Conservation (phyloP, 805 yeast species). For the Millerago galiae region DNA sequence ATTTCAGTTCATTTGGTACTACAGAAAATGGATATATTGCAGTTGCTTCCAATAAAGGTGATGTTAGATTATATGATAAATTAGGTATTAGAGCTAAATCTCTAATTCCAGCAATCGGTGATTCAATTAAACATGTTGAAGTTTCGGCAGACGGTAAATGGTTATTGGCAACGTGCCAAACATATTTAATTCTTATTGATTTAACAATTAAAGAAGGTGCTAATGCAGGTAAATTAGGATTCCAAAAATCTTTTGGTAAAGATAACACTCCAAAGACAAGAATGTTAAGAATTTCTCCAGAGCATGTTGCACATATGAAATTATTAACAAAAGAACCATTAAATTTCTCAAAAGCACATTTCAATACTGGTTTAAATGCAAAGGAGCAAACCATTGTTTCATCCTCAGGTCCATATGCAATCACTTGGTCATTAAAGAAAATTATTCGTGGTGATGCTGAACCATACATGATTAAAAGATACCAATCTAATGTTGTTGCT, state of each 20-base stretch:
- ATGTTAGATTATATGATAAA: slow-evolving; percentile 63
- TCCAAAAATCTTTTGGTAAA: slow-evolving; percentile 54
- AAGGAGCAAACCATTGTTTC: slow-evolving; percentile 70
- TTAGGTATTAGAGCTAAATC: slow-evolving; percentile 76
- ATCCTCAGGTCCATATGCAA: slow-evolving; percentile 75
- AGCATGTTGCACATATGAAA: slow-evolving; percentile 60
- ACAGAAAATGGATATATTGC: slow-evolving; percentile 72
- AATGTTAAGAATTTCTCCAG: slow-evolving; percentile 62
- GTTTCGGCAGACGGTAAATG: slow-evolving; percentile 76
- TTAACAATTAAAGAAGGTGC: slow-evolving; percentile 55
- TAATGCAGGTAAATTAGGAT: slow-evolving; percentile 56
- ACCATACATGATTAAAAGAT: slow-evolving; percentile 60
- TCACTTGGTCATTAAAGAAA: slow-evolving; percentile 70
- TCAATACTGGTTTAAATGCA: slow-evolving; percentile 61
- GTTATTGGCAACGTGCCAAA: slow-evolving; percentile 73
- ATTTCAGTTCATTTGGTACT: slow-evolving; percentile 37
- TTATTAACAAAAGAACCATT: slow-evolving; percentile 42
- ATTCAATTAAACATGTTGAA: slow-evolving; percentile 59
- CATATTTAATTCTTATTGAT: slow-evolving; percentile 67
- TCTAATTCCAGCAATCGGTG: slow-evolving; percentile 77
- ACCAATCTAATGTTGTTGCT: slow-evolving; percentile 56
- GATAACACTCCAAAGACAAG: slow-evolving; percentile 64
- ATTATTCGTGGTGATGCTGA: slow-evolving; percentile 45
- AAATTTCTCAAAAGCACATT: slow-evolving; percentile 65
- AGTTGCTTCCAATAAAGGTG: slow-evolving; percentile 71